Conservation (phyloP, 495 filamentous ascomycete genomes). For the Cenococcum geophilum region DNA sequence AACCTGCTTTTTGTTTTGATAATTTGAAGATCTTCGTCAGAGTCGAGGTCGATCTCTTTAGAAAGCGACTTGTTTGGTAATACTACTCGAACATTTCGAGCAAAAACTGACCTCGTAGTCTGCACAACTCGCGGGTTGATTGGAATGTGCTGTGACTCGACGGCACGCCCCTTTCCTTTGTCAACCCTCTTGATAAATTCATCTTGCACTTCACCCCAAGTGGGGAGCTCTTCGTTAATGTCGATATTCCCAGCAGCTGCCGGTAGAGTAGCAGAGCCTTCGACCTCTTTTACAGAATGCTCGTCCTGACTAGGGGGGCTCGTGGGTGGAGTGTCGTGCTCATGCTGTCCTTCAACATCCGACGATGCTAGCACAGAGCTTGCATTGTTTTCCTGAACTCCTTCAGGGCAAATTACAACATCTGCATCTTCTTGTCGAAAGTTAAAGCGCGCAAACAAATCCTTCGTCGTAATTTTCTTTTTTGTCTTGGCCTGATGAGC, state of each 20-base stretch:
- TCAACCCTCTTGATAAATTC: conserved; percentile 36
- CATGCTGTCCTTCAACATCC: conserved; percentile 43
- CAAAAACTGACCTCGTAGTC: conserved; percentile 42
- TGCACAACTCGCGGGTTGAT: conserved; percentile 28
- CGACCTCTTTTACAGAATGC: neutral
- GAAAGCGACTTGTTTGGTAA: conserved; percentile 1
- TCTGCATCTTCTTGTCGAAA: conserved; percentile 46
- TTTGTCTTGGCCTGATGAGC: conserved; percentile 84
- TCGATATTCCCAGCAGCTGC: neutral
- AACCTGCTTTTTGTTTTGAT: conserved; percentile 42
- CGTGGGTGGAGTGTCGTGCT: conserved; percentile 46
- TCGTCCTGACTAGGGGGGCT: conserved; percentile 24
- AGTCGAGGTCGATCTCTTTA: conserved; percentile 42
- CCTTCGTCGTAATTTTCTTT: conserved; percentile 83
- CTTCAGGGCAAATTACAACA: conserved; percentile 24
- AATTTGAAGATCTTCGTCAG: conserved; percentile 64
- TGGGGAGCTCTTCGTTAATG: conserved; percentile 13
- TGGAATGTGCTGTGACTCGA: conserved; percentile 24
- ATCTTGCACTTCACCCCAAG: conserved; percentile 10
- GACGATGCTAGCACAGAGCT: conserved; percentile 34
- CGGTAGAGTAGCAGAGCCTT: conserved; percentile 1
- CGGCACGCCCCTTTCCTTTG: conserved; percentile 45
- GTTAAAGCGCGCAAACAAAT: conserved; percentile 79
- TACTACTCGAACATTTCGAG: conserved; percentile 3
- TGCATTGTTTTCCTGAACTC: conserved; percentile 22